phyloP scores from a whole-genome alignment of 176 grass and related monocot species.

The Echinochloa phyllopogon region DNA sequence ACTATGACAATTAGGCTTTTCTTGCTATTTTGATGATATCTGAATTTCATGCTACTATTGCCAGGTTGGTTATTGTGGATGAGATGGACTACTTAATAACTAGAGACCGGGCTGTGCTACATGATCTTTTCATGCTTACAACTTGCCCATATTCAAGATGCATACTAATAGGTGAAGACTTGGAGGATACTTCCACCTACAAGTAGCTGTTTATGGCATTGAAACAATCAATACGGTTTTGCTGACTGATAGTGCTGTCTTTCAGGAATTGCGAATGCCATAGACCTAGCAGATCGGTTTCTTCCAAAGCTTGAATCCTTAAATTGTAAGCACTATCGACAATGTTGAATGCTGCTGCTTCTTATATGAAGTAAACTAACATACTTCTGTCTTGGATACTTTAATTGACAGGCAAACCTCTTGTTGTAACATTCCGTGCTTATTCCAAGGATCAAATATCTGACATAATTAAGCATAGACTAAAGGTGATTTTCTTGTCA shows the following conservation, averaged over 20 bases:
- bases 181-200: not conserved
- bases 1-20: not conserved
- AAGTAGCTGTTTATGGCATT: not conserved
- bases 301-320: slow-evolving; percentile 93
- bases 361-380: slow-evolving; percentile 19
- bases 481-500: slow-evolving; percentile 55
- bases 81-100: slow-evolving; percentile 99
- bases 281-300: slow-evolving; percentile 91
- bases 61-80: slow-evolving; percentile 86
- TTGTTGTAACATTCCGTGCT: slow-evolving; percentile 81
- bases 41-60: slow-evolving; percentile 25
- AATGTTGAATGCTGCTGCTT: slow-evolving; percentile 28
- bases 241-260: slow-evolving; percentile 20
- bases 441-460: slow-evolving; percentile 94
- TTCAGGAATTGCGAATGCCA: slow-evolving; percentile 96
- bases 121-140: slow-evolving; percentile 98
- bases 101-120: slow-evolving; percentile 79
- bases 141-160: slow-evolving; percentile 79
- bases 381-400: slow-evolving; percentile 17
- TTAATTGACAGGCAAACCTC: slow-evolving; percentile 78
- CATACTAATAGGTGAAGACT: slow-evolving; percentile 80
- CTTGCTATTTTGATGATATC: slow-evolving; percentile 38
- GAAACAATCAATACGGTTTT: slow-evolving; percentile 15
- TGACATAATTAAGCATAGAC: slow-evolving; percentile 80
- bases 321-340: slow-evolving; percentile 67